Percentiles rank a stretch among this genome's conserved stretches.
Evolutionary conservation across 1,284 basidiomycete species (phyloP).

Genomic region (Microbotryomycetes sp.): DNA sequence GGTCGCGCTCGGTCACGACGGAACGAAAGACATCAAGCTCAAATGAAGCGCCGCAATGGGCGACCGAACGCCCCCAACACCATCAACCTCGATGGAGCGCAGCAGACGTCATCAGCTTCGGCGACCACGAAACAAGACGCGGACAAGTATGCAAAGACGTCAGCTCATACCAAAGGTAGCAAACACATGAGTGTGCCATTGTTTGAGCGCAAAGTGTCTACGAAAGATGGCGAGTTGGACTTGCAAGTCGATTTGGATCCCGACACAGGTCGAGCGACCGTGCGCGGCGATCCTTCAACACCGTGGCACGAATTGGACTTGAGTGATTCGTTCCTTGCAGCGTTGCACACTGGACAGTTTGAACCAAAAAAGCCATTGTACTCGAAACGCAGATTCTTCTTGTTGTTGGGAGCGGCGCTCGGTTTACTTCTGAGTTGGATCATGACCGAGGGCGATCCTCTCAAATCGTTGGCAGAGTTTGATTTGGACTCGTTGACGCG

Average conservation of each 20-base stretch:
- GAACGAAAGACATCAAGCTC: too few relatives aligned
- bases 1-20: too few relatives aligned
- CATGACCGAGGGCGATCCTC: slow-evolving; percentile 27
- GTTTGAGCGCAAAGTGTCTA: neutral
- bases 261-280: neutral
- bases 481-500: slow-evolving; percentile 15
- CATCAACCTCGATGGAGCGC: neutral
- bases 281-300: slow-evolving; percentile 17
- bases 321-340: slow-evolving; percentile 22
- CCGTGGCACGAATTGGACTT: slow-evolving; percentile 32
- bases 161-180: too few relatives aligned
- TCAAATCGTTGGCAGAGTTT: slow-evolving; percentile 16
- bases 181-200: neutral
- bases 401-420: slow-evolving; percentile 21
- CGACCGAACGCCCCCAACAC: neutral
- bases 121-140: neutral
- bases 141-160: too few relatives aligned
- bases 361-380: slow-evolving; percentile 22
- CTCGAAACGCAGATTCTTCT: slow-evolving; percentile 7
- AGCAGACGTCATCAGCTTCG: neutral
- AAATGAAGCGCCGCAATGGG: neutral
- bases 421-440: slow-evolving; percentile 26
- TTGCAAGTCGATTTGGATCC: neutral
- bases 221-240: neutral
- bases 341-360: slow-evolving; percentile 20